Conservation (phyloP, 306 rosid genomes). For the Lithocarpus polystachyus region DNA sequence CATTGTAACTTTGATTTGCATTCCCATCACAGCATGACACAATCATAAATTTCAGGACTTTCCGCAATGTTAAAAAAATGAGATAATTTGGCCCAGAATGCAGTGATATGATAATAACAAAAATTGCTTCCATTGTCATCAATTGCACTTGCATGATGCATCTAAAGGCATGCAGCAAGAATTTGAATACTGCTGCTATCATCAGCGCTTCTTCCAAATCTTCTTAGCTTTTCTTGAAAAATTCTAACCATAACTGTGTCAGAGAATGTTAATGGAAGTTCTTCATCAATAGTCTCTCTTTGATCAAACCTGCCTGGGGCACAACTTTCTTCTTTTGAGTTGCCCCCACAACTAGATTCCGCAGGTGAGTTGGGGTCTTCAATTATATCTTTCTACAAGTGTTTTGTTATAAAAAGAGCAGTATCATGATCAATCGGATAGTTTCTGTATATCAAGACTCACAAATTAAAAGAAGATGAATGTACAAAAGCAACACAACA, state of each 20-base stretch:
- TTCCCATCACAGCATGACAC: background rate
- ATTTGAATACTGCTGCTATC: background rate
- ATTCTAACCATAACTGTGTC: slow-evolving; percentile 44
- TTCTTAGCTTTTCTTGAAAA: slow-evolving; percentile 58
- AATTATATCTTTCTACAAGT: slow-evolving; percentile 59
- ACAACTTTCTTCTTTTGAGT: slow-evolving; percentile 28
- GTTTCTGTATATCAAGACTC: slow-evolving; percentile 52
- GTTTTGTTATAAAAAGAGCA: slow-evolving; percentile 80
- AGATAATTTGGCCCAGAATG: background rate
- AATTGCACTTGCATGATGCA: background rate
- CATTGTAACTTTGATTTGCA: background rate
- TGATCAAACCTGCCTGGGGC: slow-evolving; percentile 45
- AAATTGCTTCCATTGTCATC: background rate
- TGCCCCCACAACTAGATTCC: slow-evolving; percentile 17
- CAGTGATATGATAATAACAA: background rate
- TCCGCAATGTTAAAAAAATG: background rate
- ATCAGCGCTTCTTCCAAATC: slow-evolving; percentile 20
- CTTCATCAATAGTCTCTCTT: slow-evolving; percentile 57
- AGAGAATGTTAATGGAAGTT: slow-evolving; percentile 78
- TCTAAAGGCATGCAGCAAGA: background rate
- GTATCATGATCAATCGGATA: slow-evolving; percentile 93
- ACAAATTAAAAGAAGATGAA: background rate
- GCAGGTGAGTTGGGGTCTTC: slow-evolving; percentile 34
- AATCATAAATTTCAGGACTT: background rate
- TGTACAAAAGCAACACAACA: background rate